These are phyloP conservation scores for Penicillium digitatum DNA, from an alignment of 2,329 filamentous ascomycete species.

Conservation along the genomic window DNA sequence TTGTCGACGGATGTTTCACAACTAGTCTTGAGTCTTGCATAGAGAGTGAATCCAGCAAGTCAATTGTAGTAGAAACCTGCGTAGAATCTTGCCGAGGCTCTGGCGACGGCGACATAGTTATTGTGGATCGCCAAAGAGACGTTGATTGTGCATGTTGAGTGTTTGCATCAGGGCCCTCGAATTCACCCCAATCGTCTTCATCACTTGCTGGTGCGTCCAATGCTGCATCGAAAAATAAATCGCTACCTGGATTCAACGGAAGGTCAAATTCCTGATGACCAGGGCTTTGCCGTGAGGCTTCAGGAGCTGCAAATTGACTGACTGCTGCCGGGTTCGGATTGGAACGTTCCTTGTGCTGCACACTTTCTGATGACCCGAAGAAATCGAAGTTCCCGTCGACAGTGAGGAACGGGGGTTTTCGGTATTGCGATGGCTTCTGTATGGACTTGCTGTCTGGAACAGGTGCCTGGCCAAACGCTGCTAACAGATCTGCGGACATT, in stretches of 20 bases:
- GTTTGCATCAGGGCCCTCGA: conserved; percentile 36
- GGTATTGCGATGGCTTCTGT: conserved; percentile 7
- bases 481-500: conserved; percentile 55
- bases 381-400: conserved; percentile 20
- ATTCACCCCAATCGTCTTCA: conserved; percentile 46
- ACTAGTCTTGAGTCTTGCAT: conserved; percentile 22
- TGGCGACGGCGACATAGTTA: neutral
- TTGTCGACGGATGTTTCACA: neutral
- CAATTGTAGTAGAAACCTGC: conserved; percentile 13
- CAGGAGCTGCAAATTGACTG: conserved; percentile 6
- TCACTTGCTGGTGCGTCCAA: conserved; percentile 27
- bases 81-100: neutral
- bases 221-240: conserved; percentile 63
- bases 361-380: conserved; percentile 3
- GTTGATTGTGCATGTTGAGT: conserved; percentile 3
- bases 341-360: neutral
- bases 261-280: conserved; percentile 14
- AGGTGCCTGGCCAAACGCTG: conserved; percentile 45
- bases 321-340: neutral
- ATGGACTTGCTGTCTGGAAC: conserved; percentile 15
- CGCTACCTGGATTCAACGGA: conserved; percentile 30
- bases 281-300: conserved; percentile 5
- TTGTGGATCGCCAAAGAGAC: neutral
- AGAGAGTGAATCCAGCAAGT: conserved; percentile 30
- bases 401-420: conserved; percentile 22